These are phyloP conservation scores for Boletus edulis DNA, from an alignment of 768 basidiomycete genomes.

Conservation along the genomic window DNA sequence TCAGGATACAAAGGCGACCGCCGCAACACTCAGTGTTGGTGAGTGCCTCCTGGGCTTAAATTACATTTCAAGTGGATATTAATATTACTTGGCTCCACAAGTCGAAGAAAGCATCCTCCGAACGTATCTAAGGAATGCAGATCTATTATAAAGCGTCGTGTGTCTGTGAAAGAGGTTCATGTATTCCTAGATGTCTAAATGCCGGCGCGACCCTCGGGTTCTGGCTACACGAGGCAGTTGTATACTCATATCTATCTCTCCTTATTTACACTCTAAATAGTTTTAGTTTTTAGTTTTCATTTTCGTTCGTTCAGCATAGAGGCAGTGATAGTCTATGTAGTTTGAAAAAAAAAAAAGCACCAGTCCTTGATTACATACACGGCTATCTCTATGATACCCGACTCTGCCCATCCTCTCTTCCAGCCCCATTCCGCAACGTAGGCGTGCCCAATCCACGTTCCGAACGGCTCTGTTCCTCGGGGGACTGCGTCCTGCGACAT, in stretches of 20 bases:
- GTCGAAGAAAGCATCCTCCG: constrained; percentile 75
- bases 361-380: neutral
- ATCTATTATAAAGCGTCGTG: constrained; percentile 51
- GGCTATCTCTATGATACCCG: neutral
- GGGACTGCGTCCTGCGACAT: constrained; percentile 23
- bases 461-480: constrained; percentile 50
- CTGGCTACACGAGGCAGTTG: neutral
- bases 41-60: constrained; percentile 22
- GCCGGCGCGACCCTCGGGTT: neutral
- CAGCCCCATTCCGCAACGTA: constrained; percentile 49
- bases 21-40: constrained; percentile 68
- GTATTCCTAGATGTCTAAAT: neutral
- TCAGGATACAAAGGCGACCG: constrained; percentile 75
- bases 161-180: neutral
- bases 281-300: neutral
- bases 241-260: neutral
- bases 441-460: constrained; percentile 69
- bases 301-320: no score
- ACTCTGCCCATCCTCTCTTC: constrained; percentile 24
- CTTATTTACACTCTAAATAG: neutral
- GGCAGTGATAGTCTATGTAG: no score
- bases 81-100: constrained; percentile 26
- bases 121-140: constrained; percentile 65
- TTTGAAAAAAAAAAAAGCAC: no score
- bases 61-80: neutral